Conservation (phyloP, 2,329 filamentous ascomycete species). For the Fusarium nelsonii region DNA sequence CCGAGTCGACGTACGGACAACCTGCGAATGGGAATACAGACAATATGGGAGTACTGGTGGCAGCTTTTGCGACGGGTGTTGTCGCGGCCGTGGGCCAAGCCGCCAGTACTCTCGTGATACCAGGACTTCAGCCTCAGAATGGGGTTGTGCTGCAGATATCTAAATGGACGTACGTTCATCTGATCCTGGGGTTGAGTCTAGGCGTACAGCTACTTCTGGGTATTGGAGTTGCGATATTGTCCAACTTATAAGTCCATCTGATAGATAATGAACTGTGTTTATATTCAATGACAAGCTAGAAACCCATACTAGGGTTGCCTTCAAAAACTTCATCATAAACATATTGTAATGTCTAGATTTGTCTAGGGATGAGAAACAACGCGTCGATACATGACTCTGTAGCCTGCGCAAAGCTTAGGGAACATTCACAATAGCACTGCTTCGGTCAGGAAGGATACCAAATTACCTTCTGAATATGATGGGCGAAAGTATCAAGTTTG, state of each 20-base stretch:
- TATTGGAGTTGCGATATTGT: slow-evolving; percentile 24
- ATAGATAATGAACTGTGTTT: too few relatives aligned
- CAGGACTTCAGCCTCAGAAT: slow-evolving; percentile 50
- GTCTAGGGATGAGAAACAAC: too few relatives aligned
- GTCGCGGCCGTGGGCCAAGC: slow-evolving; percentile 51
- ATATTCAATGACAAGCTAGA: too few relatives aligned
- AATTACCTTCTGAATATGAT: not conserved
- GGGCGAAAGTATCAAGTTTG: not conserved
- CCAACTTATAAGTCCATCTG: slow-evolving; percentile 10
- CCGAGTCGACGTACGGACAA: slow-evolving; percentile 55
- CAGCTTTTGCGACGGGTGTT: slow-evolving; percentile 54
- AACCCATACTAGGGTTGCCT: not conserved
- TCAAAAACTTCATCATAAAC: too few relatives aligned
- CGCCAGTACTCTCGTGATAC: slow-evolving; percentile 45
- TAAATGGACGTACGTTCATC: slow-evolving; percentile 48
- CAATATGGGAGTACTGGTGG: slow-evolving; percentile 54
- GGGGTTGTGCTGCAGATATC: slow-evolving; percentile 51
- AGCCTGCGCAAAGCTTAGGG: not conserved
- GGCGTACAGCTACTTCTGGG: slow-evolving; percentile 50
- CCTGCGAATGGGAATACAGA: slow-evolving; percentile 48
- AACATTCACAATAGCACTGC: not conserved
- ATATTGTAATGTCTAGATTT: too few relatives aligned
- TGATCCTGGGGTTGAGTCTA: slow-evolving; percentile 52
- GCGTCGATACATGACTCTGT: too few relatives aligned
- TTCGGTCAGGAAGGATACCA: not conserved